These are phyloP conservation scores for Hymenoscyphus occultus DNA, from an alignment of 2,329 filamentous ascomycete species.

Conservation along the genomic window DNA sequence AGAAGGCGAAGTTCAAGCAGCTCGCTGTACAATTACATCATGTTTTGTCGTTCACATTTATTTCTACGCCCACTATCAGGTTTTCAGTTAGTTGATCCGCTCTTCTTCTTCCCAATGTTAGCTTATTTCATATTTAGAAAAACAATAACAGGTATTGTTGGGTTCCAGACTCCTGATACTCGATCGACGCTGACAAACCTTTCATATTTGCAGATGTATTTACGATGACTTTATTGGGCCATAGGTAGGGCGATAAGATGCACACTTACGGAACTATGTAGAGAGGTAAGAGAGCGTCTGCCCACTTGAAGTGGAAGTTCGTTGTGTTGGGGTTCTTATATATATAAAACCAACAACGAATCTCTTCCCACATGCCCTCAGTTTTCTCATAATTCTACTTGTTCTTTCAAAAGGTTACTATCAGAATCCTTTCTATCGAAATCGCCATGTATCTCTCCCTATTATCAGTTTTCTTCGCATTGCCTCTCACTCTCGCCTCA, in stretches of 20 bases:
- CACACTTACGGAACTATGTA: neutral
- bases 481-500: slow-evolving; percentile 15
- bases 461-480: slow-evolving; percentile 4
- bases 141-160: neutral
- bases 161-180: neutral
- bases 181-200: neutral
- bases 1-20: neutral
- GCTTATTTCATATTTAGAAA: neutral
- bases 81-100: neutral
- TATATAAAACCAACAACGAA: neutral
- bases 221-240: neutral
- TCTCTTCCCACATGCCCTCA: slow-evolving; percentile 8
- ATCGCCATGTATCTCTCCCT: slow-evolving; percentile 34
- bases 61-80: too few relatives aligned
- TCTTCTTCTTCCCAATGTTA: neutral
- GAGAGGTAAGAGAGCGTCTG: neutral
- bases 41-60: neutral
- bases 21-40: neutral
- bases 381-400: neutral
- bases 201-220: neutral
- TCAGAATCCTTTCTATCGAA: neutral
- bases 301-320: neutral
- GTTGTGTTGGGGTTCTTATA: neutral
- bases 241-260: neutral
- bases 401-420: too few relatives aligned